These are phyloP conservation scores for Rhodosporidiobolus odoratus DNA, from an alignment of 768 basidiomycete species.

Conservation along the genomic window DNA sequence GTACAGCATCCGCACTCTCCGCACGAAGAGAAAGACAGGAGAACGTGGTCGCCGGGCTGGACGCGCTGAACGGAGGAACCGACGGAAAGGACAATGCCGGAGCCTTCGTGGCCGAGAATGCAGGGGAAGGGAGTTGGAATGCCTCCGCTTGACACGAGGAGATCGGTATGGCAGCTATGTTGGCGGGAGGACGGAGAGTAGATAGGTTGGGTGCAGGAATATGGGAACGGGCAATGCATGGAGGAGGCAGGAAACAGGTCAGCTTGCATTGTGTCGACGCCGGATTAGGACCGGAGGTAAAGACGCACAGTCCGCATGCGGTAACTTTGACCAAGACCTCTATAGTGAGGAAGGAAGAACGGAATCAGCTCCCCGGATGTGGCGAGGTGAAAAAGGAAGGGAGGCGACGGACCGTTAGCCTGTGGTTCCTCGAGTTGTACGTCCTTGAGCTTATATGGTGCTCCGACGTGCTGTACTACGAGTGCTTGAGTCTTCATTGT, in stretches of 20 bases:
- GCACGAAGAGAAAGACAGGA: conserved; percentile 35
- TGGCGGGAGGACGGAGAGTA: not conserved
- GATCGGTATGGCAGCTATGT: conserved; percentile 36
- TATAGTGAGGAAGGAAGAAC: not conserved
- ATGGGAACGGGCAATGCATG: not conserved
- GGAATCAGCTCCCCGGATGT: not conserved
- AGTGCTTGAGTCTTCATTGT: conserved; percentile 16
- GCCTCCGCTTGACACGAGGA: conserved; percentile 4
- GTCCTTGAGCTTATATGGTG: conserved; percentile 13
- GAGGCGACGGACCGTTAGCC: conserved; percentile 1
- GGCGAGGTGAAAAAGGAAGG: not conserved
- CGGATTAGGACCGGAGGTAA: too few relatives aligned
- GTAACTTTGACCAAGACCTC: conserved; percentile 37
- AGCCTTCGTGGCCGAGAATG: conserved; percentile 30
- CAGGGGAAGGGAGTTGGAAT: conserved; percentile 25
- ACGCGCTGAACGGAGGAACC: conserved; percentile 12
- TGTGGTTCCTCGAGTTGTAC: conserved; percentile 32
- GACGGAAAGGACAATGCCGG: conserved; percentile 10
- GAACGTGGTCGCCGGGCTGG: conserved; percentile 12
- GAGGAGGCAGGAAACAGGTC: not conserved
- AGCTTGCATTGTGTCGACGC: not conserved
- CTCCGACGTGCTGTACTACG: not conserved
- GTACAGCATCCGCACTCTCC: conserved; percentile 28
- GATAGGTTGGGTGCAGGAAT: not conserved
- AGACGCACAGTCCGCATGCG: conserved; percentile 3